Conservation (phyloP, 305 asterid species). For the Fraxinus dipetala region DNA sequence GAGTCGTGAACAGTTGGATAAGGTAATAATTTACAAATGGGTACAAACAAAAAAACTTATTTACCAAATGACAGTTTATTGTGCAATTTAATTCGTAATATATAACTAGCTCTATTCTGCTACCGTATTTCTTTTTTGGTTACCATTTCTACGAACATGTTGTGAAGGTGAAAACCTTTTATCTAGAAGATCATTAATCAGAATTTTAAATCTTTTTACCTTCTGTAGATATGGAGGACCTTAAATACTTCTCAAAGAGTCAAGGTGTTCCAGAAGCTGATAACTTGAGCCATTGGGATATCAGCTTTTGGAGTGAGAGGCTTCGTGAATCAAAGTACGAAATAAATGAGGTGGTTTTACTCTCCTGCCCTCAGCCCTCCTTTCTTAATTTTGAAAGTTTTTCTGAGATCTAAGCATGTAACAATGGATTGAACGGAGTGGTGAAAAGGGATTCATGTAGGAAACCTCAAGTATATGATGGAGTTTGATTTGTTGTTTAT, state of each 20-base stretch:
- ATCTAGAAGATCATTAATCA: slow-evolving; percentile 17
- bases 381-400: neutral
- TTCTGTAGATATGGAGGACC: slow-evolving; percentile 76
- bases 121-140: neutral
- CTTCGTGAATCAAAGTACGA: slow-evolving; percentile 90
- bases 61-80: neutral
- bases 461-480: neutral
- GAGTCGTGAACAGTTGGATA: neutral
- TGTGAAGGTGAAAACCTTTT: slow-evolving; percentile 4
- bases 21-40: neutral
- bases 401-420: neutral
- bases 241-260: slow-evolving; percentile 63
- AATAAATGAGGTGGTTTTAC: slow-evolving; percentile 69
- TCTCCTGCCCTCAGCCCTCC: slow-evolving; percentile 3
- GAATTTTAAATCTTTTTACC: slow-evolving; percentile 15
- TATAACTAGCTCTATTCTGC: neutral
- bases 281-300: slow-evolving; percentile 76
- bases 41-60: neutral
- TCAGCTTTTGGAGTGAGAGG: slow-evolving; percentile 91
- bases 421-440: neutral
- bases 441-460: neutral
- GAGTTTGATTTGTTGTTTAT: slow-evolving; percentile 1
- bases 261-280: slow-evolving; percentile 90
- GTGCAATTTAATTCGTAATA: neutral
- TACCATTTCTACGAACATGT: neutral